A percentile compares a stretch with the other conserved stretches of the same genome.
Conservation (phyloP, 768 basidiomycete species). For the Pisolithus tinctorius region DNA sequence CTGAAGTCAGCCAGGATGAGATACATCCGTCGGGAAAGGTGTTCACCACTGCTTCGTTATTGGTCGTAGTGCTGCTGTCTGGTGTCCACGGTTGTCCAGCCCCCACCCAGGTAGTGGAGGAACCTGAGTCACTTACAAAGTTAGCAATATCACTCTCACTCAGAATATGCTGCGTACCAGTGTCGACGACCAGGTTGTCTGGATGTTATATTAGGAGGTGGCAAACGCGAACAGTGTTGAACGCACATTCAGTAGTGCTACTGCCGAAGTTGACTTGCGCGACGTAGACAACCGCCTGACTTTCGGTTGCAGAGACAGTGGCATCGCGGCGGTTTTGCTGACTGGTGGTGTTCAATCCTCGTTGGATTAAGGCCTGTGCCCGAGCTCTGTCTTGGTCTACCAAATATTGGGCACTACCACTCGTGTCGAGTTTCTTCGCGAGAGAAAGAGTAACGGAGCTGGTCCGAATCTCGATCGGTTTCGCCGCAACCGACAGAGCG, state of each 20-base stretch:
- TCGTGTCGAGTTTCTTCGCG: neutral
- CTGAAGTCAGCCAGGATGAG: conserved; percentile 27
- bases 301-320: conserved; percentile 33
- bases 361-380: neutral
- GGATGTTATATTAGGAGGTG: conserved; percentile 1
- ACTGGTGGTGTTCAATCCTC: no score
- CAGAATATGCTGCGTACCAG: conserved; percentile 53
- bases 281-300: conserved; percentile 30
- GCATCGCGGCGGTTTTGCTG: conserved; percentile 9
- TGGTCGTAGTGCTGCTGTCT: conserved; percentile 42
- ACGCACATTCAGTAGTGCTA: conserved; percentile 39
- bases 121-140: conserved; percentile 14
- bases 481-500: neutral
- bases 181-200: conserved; percentile 28
- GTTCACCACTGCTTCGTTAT: conserved; percentile 20
- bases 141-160: neutral
- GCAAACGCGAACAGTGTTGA: neutral
- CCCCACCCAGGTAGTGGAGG: conserved; percentile 73
- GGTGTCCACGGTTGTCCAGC: conserved; percentile 34
- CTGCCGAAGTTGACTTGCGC: conserved; percentile 46
- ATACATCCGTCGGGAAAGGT: no score
- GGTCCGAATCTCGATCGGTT: neutral
- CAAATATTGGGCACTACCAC: neutral
- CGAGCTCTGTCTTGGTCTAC: neutral
- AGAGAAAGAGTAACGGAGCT: neutral